Evolutionary conservation across 75 land plant species (phyloP).

Genomic region (Larix kaempferi): DNA sequence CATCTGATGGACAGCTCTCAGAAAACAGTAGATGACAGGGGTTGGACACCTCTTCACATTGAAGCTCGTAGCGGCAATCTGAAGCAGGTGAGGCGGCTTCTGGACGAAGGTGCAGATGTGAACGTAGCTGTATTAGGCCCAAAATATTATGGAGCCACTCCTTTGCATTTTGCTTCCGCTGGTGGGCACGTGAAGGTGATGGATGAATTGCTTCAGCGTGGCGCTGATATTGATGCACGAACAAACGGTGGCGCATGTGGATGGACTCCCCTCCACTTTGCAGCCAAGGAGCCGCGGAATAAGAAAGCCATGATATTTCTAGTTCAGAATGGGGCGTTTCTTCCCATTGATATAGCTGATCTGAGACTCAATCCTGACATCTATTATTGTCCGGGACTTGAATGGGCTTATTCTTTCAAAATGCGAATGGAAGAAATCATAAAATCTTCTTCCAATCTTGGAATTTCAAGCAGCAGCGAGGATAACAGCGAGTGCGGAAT

Average conservation of each 20-base stretch:
- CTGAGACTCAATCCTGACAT: conserved; percentile 88
- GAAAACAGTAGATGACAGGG: no score
- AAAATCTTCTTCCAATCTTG: background rate
- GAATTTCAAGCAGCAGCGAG: conserved; percentile 2
- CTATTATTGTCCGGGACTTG: conserved; percentile 87
- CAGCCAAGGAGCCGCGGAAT: conserved; percentile 67
- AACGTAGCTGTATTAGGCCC: conserved; percentile 78
- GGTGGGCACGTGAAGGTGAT: conserved; percentile 85
- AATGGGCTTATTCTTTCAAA: conserved; percentile 69
- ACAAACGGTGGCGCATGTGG: conserved; percentile 85
- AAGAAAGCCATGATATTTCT: conserved; percentile 77
- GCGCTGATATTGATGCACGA: conserved; percentile 90
- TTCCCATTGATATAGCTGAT: conserved; percentile 73
- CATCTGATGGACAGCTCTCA: no score
- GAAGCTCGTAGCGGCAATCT: conserved; percentile 78
- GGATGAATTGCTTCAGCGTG: conserved; percentile 83
- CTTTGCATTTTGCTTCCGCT: conserved; percentile 90
- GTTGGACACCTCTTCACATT: no score
- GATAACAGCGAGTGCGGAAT: background rate
- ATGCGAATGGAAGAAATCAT: conserved; percentile 8
- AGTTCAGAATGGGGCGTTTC: conserved; percentile 89
- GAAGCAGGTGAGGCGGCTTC: conserved; percentile 20
- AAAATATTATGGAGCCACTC: conserved; percentile 70
- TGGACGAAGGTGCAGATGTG: conserved; percentile 79
- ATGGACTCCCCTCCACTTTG: conserved; percentile 93